Conservation (phyloP, 2,329 filamentous ascomycete species). For the Penicillium sp. region DNA sequence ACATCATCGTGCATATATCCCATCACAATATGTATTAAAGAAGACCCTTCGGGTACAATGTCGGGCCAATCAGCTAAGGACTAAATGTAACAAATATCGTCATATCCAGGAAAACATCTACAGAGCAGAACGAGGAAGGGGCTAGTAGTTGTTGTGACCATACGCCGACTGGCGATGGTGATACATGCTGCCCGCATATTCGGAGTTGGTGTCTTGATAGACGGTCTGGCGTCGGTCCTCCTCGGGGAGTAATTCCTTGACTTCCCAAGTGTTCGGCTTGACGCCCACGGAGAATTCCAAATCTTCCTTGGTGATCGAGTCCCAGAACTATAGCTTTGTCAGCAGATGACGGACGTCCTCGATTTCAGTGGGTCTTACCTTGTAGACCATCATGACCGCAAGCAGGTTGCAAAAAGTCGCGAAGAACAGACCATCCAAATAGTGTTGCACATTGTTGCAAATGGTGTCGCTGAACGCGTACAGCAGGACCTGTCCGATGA, state of each 20-base stretch:
- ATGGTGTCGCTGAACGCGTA: constrained; percentile 87
- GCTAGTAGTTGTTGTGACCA: constrained; percentile 40
- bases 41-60: neutral
- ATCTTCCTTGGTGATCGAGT: constrained; percentile 97
- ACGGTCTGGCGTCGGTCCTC: constrained; percentile 74
- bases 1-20: neutral
- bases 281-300: constrained; percentile 97
- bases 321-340: constrained; percentile 77
- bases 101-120: constrained; percentile 22
- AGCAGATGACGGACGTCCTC: constrained; percentile 22
- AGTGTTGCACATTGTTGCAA: constrained; percentile 83
- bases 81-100: constrained; percentile 15
- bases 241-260: constrained; percentile 85
- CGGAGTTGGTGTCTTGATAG: constrained; percentile 62
- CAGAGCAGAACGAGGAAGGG: constrained; percentile 6
- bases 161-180: constrained; percentile 44
- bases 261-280: constrained; percentile 96
- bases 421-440: constrained; percentile 92
- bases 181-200: constrained; percentile 49
- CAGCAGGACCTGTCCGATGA: constrained; percentile 86
- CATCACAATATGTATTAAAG: neutral
- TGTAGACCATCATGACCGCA: constrained; percentile 99
- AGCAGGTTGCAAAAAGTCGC: constrained; percentile 91
- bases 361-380: constrained; percentile 57
- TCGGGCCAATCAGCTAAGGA: neutral